Base-by-base conservation (phyloP, 108 stramenopile genomes). In the Stephanodiscus triporus region DNA sequence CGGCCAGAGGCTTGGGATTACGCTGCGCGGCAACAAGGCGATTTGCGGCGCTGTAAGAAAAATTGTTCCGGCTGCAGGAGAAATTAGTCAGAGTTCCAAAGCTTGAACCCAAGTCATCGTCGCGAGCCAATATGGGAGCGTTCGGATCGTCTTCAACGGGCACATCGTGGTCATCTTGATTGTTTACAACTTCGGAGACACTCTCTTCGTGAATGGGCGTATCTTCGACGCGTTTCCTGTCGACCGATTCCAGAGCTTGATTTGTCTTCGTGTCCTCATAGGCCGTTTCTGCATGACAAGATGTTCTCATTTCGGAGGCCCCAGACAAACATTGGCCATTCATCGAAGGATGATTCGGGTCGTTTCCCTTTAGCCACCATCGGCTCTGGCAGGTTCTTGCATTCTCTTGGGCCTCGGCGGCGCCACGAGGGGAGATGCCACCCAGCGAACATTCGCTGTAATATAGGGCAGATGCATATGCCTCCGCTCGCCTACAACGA, bases 321-420 rank as follows among this genome's bases (percentile, higher is more conserved):
- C 22, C 22, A 10, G 50, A 67, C 24, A 20, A 10, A 32, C 9
- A 45, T 45, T 42, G 36, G 5, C 27, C 38, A 45, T 71, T 38
- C 63, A 70, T 59, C 11, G 78, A 38, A 3, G 78, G 78, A 72
- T 79, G 78, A 9, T 73, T 48, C 2, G 78, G 78, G 53, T 79
- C 72, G 14, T 68, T 20, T 9, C 78, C 78, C 9, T 43, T 59
- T 0, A 79, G 66, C 78, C 78, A 79, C 78, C 78, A 79, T 47
- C 68, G 71, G 50, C 77, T 79, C n/a, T 73, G 78, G 4, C 47
- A n/a, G 10, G 30, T 45, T 54, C 65, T 29, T 10, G 51, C 78
- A 64, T 62, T 48, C 43, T 79, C 67, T 57, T 72, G 72, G 3
- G 78, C 78, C 19, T 50, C 43, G 7, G 70, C 45, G 27, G 77